Evolutionary conservation across 1,284 basidiomycete species (phyloP).

Genomic region (Malassezia arunalokei): DNA sequence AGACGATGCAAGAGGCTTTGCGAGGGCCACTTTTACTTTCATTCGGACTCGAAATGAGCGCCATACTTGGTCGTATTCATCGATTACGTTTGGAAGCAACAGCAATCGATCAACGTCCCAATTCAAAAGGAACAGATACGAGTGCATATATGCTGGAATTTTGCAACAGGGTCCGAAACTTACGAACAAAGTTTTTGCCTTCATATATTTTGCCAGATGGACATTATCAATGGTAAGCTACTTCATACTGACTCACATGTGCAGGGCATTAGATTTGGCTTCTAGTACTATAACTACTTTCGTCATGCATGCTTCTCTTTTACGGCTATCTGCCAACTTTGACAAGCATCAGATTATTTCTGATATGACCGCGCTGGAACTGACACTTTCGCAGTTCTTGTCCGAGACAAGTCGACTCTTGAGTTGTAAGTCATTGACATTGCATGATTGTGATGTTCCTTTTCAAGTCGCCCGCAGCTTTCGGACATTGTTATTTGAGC

Average conservation of each 20-base stretch:
- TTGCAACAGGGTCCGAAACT: neutral
- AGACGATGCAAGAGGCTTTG: too few relatives aligned
- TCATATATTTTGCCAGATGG: neutral
- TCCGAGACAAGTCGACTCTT: neutral
- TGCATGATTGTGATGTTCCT: neutral
- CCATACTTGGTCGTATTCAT: neutral
- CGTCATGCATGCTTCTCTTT: neutral
- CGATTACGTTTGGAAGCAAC: neutral
- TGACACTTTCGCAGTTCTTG: neutral
- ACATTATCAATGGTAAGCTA: neutral
- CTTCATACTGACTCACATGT: neutral
- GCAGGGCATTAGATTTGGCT: neutral
- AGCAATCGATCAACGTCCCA: neutral
- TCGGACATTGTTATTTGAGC: slow-evolving; percentile 1
- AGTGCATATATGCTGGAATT: slow-evolving; percentile 12
- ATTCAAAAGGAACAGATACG: neutral
- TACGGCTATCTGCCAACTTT: neutral
- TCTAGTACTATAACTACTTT: neutral
- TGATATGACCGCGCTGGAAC: slow-evolving; percentile 8
- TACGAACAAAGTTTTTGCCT: neutral
- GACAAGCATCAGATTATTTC: slow-evolving; percentile 1
- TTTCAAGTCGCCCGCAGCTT: neutral
- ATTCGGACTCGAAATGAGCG: neutral
- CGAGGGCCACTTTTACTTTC: too few relatives aligned
- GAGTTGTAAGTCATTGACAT: neutral